These are phyloP conservation scores for Madurella mycetomatis DNA, from an alignment of 2,329 filamentous ascomycete genomes.

Conservation along the genomic window DNA sequence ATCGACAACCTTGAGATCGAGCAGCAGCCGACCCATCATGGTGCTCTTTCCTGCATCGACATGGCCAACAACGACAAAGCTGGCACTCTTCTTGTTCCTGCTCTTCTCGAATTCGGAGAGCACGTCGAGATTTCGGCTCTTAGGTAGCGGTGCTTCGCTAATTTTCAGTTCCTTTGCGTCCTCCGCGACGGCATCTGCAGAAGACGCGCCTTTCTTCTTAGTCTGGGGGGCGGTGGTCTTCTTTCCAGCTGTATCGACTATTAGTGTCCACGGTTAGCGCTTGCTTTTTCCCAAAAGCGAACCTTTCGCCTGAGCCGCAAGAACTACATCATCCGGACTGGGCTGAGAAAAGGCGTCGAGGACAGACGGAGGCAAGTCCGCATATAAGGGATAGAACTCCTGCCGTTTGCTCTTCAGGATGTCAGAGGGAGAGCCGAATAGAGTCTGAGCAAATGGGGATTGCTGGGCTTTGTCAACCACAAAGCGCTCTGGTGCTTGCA, in stretches of 20 bases:
- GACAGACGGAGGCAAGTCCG: constrained; percentile 45
- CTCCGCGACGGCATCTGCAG: constrained; percentile 34
- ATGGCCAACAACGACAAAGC: constrained; percentile 92
- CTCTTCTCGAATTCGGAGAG: constrained; percentile 72
- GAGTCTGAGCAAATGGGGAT: constrained; percentile 54
- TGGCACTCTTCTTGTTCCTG: constrained; percentile 73
- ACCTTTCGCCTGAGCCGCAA: constrained; percentile 86
- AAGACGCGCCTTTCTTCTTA: constrained; percentile 37
- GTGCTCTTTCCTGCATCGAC: constrained; percentile 98
- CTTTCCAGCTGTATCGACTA: constrained; percentile 47
- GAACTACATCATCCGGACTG: constrained; percentile 86
- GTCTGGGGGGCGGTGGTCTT: constrained; percentile 35
- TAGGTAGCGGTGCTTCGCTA: constrained; percentile 52
- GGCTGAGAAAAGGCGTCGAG: constrained; percentile 71
- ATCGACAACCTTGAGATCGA: constrained; percentile 84
- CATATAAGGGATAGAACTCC: constrained; percentile 42
- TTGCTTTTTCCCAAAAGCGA: constrained; percentile 55
- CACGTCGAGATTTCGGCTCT: constrained; percentile 80
- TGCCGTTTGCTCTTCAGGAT: constrained; percentile 24
- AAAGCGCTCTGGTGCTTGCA: constrained; percentile 29
- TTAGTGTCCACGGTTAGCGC: constrained; percentile 50
- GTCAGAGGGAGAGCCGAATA: constrained; percentile 41
- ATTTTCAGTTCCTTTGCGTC: constrained; percentile 38
- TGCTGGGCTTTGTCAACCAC: constrained; percentile 33
- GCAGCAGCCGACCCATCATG: constrained; percentile 88